Base-by-base conservation (phyloP, 208 protist genomes). In the Crithidia sp. region DNA sequence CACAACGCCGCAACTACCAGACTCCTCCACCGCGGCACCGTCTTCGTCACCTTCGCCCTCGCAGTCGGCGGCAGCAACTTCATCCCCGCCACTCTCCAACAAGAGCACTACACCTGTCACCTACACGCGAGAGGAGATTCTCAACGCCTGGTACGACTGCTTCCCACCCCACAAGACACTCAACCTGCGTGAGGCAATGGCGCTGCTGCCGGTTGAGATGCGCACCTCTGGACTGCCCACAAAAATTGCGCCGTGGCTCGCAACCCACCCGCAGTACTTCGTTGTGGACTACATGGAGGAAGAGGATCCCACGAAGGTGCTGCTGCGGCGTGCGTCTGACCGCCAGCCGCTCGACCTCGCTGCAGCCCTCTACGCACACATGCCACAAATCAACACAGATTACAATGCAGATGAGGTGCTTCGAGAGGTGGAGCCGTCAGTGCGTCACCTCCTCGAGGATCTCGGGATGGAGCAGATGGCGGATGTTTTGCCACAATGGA, bases 131-230 rank as follows among this genome's bases (percentile, higher is more conserved):
- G 81, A 76, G 28, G 79, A 93, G 50, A 67, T 92, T 5, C 59
- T 94, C 12, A 95, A 93, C 70, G 78, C 86, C 50, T 79, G 85
- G 19, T 95, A 88, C 76, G 91, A 95, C 73, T 81, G 82, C 39
- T 86, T 95, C 45, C 88, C 88, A 9, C 70, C 82, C 0, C 12
- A 90, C 43, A 44, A 72, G 17, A 84, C 76, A 10, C 82, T 93
- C n/a, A 90, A 77, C 56, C 66, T 91, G 37, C 71, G 67, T 7
- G 88, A 94, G 13, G 76, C 85, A 13, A 65, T 92, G 49, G 77
- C 9, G 14, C 82, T 96, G 56, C 80, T 96, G 13, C 76, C 83
- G 43, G 28, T 73, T 12, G 77, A 83, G 28, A 85, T 93, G 84
- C 82, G 71, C 7, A 37, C 65, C 19, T 74, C 56, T 36, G 80